Base-by-base conservation (phyloP, 441 rosid species). In the Gossypium armourianum region DNA sequence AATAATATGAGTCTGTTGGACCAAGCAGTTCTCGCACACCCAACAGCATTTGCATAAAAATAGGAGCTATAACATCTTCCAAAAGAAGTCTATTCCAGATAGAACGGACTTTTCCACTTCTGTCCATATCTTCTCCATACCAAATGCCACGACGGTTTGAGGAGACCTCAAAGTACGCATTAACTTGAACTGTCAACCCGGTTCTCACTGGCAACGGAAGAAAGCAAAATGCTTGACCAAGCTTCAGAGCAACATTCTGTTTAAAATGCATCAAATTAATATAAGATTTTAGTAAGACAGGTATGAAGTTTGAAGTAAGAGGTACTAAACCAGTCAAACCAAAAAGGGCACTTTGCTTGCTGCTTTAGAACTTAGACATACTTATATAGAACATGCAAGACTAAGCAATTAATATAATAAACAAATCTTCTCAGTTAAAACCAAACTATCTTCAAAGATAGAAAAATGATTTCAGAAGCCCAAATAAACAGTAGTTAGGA, bases 61-160 rank as follows among this genome's bases (percentile, higher is more conserved):
- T 54, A 79, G 97, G 97, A 71, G 92, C 96, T 56, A 91, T 82
- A 65, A 94, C 85, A 79, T 94, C 97, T 85, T 91, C 97, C 68
- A 94, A 83, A 78, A 94, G 96, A 83, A 89, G 96, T 82, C 89
- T 86, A 80, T 94, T 94, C 98, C 98, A 94, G 67, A 87, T 77
- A 24, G 97, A 94, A 60, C 98, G 97, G 79, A 94, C 75, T 86
- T 88, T 94, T 29, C 97, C 98, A 83, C 98, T 87, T 82, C 96
- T 91, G 79, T 94, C 98, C 98, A 94, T 94, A 79, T 94, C 98
- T 61, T 78, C 96, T 71, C 98, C 98, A 81, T 90, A 90, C 98
- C 98, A 94, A 81, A 94, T 94, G 79, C 97, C 97, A 36, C 98
- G 97, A 53, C 98, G 98, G 71, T 91, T 94, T 63, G 98, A 94